Percentiles rank a stretch among this genome's conserved stretches.
Conservation (phyloP, 2,329 filamentous ascomycete genomes). For the Aspergillus carbonarius region DNA sequence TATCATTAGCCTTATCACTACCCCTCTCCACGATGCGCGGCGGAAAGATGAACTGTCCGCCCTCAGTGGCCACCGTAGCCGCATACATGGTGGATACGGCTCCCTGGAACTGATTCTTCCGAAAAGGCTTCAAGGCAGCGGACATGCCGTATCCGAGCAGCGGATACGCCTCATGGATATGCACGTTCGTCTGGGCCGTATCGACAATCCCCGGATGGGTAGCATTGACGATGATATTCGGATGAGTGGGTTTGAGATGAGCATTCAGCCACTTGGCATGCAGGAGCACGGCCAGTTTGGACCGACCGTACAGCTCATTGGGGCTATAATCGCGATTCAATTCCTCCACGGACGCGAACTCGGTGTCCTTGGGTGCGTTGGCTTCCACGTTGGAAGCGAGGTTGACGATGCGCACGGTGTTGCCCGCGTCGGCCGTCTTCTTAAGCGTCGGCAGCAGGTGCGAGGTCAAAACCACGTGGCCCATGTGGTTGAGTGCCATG, state of each 20-base stretch:
- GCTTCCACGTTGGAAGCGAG: constrained; percentile 9
- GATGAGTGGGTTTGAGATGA: neutral
- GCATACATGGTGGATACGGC: constrained; percentile 6
- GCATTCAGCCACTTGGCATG: constrained; percentile 1
- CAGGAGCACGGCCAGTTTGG: neutral
- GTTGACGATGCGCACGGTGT: constrained; percentile 9
- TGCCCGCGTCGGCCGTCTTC: constrained; percentile 1
- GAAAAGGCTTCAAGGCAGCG: neutral
- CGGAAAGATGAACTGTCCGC: neutral
- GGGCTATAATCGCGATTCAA: neutral
- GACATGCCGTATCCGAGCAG: constrained; percentile 1
- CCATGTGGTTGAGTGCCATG: constrained; percentile 5
- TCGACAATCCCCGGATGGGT: neutral
- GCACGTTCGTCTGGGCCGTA: constrained; percentile 1
- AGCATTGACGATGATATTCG: constrained; percentile 2
- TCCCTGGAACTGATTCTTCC: constrained; percentile 3
- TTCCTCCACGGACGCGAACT: constrained; percentile 3
- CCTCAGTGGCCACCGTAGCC: neutral
- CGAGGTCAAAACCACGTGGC: constrained; percentile 5
- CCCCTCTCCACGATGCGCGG: neutral
- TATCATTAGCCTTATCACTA: constrained; percentile 1
- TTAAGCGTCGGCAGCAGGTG: constrained; percentile 6
- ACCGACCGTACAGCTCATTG: neutral
- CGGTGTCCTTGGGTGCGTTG: constrained; percentile 3
- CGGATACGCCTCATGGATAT: neutral